phyloP scores from a whole-genome alignment of 106 monocot species.

The Iris macrosiphon region DNA sequence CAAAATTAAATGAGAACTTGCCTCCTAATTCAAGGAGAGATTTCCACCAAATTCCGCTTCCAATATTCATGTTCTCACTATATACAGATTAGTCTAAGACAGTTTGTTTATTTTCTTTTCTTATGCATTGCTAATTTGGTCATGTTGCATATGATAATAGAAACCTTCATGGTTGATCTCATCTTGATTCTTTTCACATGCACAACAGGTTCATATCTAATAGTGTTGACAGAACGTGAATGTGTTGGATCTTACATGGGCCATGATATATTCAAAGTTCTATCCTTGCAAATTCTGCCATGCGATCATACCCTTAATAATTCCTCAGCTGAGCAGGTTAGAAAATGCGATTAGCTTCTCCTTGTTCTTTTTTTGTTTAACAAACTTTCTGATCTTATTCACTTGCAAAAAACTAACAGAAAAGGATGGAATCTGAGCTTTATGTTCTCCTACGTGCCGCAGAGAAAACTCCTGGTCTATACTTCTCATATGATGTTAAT shows the following conservation, averaged over 20 bases:
- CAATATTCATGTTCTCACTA: no score
- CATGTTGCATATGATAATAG: background rate
- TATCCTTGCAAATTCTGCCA: slow-evolving; percentile 64
- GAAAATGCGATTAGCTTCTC: background rate
- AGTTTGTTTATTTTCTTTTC: background rate
- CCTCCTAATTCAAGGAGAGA: no score
- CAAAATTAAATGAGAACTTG: no score
- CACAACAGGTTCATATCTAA: slow-evolving; percentile 52
- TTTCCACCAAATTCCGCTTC: no score
- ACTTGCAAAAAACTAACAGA: slow-evolving; percentile 36
- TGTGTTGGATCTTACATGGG: slow-evolving; percentile 83
- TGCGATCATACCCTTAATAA: slow-evolving; percentile 60
- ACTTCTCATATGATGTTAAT: slow-evolving; percentile 97
- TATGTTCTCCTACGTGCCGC: slow-evolving; percentile 66
- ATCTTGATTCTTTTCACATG: background rate
- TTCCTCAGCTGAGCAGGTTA: slow-evolving; percentile 56
- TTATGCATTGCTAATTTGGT: background rate
- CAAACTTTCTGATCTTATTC: background rate
- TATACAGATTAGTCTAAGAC: no score
- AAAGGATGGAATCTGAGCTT: slow-evolving; percentile 83
- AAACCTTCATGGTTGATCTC: background rate
- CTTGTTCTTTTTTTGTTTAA: slow-evolving; percentile 10
- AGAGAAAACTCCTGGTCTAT: slow-evolving; percentile 71
- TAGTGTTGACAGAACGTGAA: slow-evolving; percentile 71
- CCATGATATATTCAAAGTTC: slow-evolving; percentile 72